A percentile compares a stretch with the other conserved stretches of the same genome.
Conservation (phyloP, 2,329 filamentous ascomycete genomes). For the Arthrobotrys megalospora region DNA sequence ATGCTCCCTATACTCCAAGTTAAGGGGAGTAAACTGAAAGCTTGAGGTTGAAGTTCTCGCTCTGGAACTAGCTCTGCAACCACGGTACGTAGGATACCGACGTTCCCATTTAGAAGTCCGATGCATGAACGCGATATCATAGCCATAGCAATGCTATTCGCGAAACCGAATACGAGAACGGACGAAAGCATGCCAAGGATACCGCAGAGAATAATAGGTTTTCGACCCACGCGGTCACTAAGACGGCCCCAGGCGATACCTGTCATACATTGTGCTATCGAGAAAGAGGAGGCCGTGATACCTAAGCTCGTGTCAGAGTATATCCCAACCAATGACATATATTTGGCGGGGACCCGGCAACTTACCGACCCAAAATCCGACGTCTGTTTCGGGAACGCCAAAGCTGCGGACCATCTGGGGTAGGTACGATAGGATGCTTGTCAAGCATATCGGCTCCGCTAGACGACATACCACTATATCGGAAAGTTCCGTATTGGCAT, state of each 20-base stretch:
- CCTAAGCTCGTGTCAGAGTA: constrained; percentile 48
- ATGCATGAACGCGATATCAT: constrained; percentile 82
- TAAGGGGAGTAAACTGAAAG: constrained; percentile 94
- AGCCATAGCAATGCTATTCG: constrained; percentile 83
- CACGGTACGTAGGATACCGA: constrained; percentile 92
- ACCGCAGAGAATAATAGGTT: constrained; percentile 82
- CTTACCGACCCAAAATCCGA: constrained; percentile 79
- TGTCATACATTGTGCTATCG: constrained; percentile 79
- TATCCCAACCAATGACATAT: neutral
- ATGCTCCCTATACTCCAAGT: constrained; percentile 90
- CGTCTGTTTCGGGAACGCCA: constrained; percentile 77
- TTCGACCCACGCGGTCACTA: constrained; percentile 84
- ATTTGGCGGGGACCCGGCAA: constrained; percentile 69
- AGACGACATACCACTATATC: constrained; percentile 81
- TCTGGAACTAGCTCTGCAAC: constrained; percentile 94
- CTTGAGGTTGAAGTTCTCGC: constrained; percentile 82
- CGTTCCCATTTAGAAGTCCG: constrained; percentile 88
- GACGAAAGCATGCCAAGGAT: constrained; percentile 84
- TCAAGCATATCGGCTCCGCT: constrained; percentile 81
- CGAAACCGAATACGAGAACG: constrained; percentile 87
- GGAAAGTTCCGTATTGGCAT: constrained; percentile 50
- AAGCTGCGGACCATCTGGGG: constrained; percentile 82
- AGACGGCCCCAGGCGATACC: constrained; percentile 82
- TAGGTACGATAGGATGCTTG: constrained; percentile 77
- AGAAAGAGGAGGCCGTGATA: constrained; percentile 80